Evolutionary conservation across 768 basidiomycete species (phyloP), one percentile per base, ranked within the genome.

Genomic region (Clitopilus passeckerianus): DNA sequence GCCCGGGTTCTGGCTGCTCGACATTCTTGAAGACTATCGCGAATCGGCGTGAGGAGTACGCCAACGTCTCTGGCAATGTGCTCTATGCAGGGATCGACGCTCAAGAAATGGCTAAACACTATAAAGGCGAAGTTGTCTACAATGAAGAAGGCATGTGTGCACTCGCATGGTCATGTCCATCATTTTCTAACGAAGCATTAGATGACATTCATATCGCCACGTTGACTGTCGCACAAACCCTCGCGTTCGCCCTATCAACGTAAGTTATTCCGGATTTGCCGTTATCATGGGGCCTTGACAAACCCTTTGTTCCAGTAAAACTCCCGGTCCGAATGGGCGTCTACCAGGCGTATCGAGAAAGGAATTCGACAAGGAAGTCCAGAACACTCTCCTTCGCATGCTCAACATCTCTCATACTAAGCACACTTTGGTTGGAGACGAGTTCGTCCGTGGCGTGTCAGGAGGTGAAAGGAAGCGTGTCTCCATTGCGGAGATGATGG

Each of bases 401-500:
- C 85, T 95, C 60, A 93, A 93, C 66, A 90, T 96, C 66, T 78
- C 80, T 6, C 92, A 95, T 73, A 95, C 92, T 57, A 74, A 72
- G 59, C 73, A 83, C 57, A 95, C 93, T 5, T 84, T 90, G 0
- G 86, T 96, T 41, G 95, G 95, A 0, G 86, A 94, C 67, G 93
- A 91, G 60, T 92, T 90, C 65, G 87, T 96, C 9, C 87, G 87
- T 14, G 89, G 90, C 22, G 84, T 92, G 14, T 88, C 86, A 0
- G 90, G 91, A 46, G 90, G 90, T 18, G 90, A 92, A 66, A 80
- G 87, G 56, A 95, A 94, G 61, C 80, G 80, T 50, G 86, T 95
- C 15, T 86, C 86, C 59, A 94, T 94, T 65, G 88, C 89, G 7
- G 93, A 95, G 72, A 92, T 91, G 83, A 87, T 92, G 83, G 81